Conservation (phyloP, 176 grass and related monocot species). For the Calamus simplicifolius region DNA sequence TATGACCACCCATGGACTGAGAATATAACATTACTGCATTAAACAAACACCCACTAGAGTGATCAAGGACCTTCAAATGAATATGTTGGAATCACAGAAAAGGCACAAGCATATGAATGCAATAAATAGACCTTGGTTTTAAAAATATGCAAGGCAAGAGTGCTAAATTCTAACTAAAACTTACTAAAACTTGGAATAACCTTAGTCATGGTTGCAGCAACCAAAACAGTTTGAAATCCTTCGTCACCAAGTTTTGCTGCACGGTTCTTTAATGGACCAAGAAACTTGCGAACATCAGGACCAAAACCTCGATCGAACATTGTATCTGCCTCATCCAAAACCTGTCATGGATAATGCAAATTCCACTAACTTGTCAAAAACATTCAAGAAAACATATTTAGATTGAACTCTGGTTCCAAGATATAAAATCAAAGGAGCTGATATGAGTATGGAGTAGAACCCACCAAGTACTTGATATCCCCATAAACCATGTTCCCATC, state of each 20-base stretch:
- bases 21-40: too few relatives aligned
- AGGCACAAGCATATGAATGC: not conserved
- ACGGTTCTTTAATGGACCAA: slow-evolving; percentile 76
- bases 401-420: too few relatives aligned
- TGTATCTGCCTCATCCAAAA: slow-evolving; percentile 97
- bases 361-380: too few relatives aligned
- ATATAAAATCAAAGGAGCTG: not conserved
- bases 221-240: slow-evolving; percentile 93
- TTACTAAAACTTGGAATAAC: slow-evolving; percentile 22
- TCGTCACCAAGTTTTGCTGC: slow-evolving; percentile 55
- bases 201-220: slow-evolving; percentile 87
- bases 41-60: too few relatives aligned
- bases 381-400: too few relatives aligned
- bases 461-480: slow-evolving; percentile 93
- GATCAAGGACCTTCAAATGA: too few relatives aligned
- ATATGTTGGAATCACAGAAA: not conserved
- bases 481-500: slow-evolving; percentile 94
- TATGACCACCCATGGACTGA: too few relatives aligned
- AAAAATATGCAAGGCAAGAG: too few relatives aligned
- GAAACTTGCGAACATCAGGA: slow-evolving; percentile 81
- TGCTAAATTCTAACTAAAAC: too few relatives aligned
- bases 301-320: slow-evolving; percentile 99
- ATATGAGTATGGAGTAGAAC: slow-evolving; percentile 16
- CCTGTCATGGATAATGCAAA: slow-evolving; percentile 19
- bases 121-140: not conserved